These are phyloP conservation scores for Solioccasus polychromus DNA, from an alignment of 768 basidiomycete species.

Conservation along the genomic window DNA sequence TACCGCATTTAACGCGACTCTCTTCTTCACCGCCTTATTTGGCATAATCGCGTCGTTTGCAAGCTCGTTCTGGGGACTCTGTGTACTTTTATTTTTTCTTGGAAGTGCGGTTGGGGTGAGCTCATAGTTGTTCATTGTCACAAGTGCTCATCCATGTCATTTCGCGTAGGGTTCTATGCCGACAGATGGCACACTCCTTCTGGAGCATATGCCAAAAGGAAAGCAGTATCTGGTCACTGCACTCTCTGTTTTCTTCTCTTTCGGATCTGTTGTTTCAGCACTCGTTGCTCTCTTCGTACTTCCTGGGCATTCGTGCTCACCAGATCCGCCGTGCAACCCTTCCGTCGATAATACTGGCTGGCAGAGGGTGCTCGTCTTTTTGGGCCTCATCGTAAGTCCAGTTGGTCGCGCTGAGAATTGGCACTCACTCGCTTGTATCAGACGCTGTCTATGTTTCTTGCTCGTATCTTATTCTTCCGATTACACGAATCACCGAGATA, in stretches of 20 bases:
- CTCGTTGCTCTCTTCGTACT: slow-evolving; percentile 77
- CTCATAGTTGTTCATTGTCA: slow-evolving; percentile 5
- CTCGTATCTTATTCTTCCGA: slow-evolving; percentile 85
- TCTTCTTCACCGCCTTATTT: slow-evolving; percentile 88
- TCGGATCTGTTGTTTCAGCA: slow-evolving; percentile 86
- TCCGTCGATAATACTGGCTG: slow-evolving; percentile 77
- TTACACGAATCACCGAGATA: slow-evolving; percentile 94
- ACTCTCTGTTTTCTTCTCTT: slow-evolving; percentile 92
- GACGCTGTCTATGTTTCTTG: slow-evolving; percentile 86
- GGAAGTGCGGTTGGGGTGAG: slow-evolving; percentile 92
- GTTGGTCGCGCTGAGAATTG: background rate
- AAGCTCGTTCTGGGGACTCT: slow-evolving; percentile 64
- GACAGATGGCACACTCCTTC: slow-evolving; percentile 88
- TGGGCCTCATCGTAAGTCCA: slow-evolving; percentile 80
- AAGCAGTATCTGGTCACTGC: slow-evolving; percentile 91
- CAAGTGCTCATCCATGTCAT: background rate
- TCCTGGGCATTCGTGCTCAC: slow-evolving; percentile 69
- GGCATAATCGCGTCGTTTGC: slow-evolving; percentile 78
- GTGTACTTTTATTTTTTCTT: slow-evolving; percentile 77
- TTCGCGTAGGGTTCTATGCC: slow-evolving; percentile 85
- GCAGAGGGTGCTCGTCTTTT: slow-evolving; percentile 75
- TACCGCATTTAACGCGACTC: slow-evolving; percentile 87
- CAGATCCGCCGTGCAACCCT: slow-evolving; percentile 56
- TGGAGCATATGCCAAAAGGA: slow-evolving; percentile 91
- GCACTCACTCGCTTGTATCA: slow-evolving; percentile 31